phyloP scores from a whole-genome alignment of 2,329 filamentous ascomycete genomes.

The Scolecobasidium constrictum region DNA sequence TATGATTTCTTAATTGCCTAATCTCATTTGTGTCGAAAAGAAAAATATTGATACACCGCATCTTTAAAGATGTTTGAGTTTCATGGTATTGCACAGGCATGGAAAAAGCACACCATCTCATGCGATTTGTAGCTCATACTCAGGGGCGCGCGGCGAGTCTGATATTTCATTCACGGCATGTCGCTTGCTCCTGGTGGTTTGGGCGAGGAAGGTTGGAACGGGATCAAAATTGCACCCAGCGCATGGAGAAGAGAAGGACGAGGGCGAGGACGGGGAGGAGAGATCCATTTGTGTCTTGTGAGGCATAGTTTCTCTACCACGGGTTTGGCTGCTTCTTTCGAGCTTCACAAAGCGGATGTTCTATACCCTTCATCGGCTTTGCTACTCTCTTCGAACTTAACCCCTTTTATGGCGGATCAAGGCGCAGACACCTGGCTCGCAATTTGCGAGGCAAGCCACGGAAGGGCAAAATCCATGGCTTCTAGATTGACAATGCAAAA shows the following conservation, averaged over 20 bases:
- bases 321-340: background rate
- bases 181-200: background rate
- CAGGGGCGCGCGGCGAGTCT: background rate
- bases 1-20: constrained; percentile 4
- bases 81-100: constrained; percentile 1
- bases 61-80: background rate
- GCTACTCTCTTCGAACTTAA: constrained; percentile 1
- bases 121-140: background rate
- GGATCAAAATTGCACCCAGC: background rate
- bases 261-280: too few species aligned
- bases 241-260: background rate
- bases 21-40: constrained; percentile 8
- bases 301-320: background rate
- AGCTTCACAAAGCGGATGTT: background rate
- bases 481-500: constrained; percentile 5
- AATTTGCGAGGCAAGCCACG: constrained; percentile 6
- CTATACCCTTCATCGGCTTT: constrained; percentile 6
- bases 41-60: constrained; percentile 4
- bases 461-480: too few species aligned
- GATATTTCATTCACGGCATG: too few species aligned
- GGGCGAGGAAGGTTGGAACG: background rate
- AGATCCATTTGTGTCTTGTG: too few species aligned
- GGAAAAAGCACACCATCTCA: constrained; percentile 1
- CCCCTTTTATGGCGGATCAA: background rate
- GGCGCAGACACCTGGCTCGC: background rate